Base-by-base conservation (phyloP, 2,329 filamentous ascomycete genomes). In the Emmonsiellopsis sp. region DNA sequence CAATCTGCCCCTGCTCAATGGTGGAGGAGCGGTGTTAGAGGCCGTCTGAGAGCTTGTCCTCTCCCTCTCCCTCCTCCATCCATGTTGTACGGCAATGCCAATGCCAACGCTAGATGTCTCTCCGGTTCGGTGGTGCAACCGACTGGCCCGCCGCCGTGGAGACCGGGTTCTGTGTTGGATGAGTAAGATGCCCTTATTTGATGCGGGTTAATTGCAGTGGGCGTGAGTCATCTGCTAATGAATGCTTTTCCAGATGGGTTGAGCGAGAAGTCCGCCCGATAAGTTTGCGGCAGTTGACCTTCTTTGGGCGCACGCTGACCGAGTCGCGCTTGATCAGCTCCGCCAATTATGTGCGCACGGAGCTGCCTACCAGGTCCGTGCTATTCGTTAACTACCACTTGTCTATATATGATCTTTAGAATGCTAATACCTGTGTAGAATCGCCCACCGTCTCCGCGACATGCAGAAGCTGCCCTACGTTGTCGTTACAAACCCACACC, bases 401-500 rank as follows among this genome's bases (percentile, higher is more conserved):
- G n/a, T 30, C 9, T 2, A 40, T 10, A 31, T 31, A 5, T 2
- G 5, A 26, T 26, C 20, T 26, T 26, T 26, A 26, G 20, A 26
- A 26, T 26, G 41, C 48, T 55, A 20, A 52, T 43, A 20, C 37
- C 34, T 40, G 20, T 34, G 38, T 60, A 92, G 89, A 61, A 82
- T 97, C 61, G 89, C 92, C 15, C 93, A 98, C 71, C 87, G 93
- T 35, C 84, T 98, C 58, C 89, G 94, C 55, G 92, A 98, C 68
- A 97, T 98, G 82, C 93, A 98, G 70, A 91, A 88, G 58, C 78
- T 98, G 41, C 93, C 93, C 15, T 98, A 95, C 67, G 88, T 93
- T 38, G 92, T 97, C 52, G 89, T 97, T 47, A 91, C 88, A n/a
- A 98, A 98, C 64, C 83, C 83, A 6, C 89, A 98, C 69, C 87